Evolutionary conservation across 495 filamentous ascomycete genomes (phyloP).

Genomic region (Chaetomium tenue): DNA sequence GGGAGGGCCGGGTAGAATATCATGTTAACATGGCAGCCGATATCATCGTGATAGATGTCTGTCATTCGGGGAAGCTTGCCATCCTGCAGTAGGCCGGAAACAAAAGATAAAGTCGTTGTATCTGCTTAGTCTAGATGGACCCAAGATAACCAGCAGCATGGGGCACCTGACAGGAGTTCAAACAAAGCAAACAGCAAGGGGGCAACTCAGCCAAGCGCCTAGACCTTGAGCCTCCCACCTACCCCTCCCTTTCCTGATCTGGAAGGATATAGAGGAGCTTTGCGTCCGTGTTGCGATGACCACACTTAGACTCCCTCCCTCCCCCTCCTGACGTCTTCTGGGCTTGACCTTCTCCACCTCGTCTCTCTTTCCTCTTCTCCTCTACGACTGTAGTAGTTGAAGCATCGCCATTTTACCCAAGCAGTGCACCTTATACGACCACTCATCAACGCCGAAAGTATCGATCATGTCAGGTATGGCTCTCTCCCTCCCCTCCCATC

Average conservation of each 20-base stretch:
- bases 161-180: background rate
- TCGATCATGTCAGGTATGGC: constrained; percentile 7
- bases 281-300: background rate
- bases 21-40: background rate
- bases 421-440: background rate
- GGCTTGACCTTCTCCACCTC: background rate
- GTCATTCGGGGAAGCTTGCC: background rate
- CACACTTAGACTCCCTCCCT: constrained; percentile 2
- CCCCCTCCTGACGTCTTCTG: constrained; percentile 6
- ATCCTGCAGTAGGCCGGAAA: background rate
- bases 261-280: background rate
- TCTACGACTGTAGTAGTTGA: background rate
- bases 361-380: background rate
- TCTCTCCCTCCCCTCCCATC: background rate
- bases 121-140: background rate
- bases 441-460: background rate
- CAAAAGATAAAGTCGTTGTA: background rate
- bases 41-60: background rate
- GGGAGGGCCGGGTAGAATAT: no score
- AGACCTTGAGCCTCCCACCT: background rate
- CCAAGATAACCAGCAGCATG: background rate
- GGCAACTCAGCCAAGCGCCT: background rate
- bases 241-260: background rate
- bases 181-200: background rate
- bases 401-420: background rate